phyloP scores from a whole-genome alignment of 129 eudicot species.

The Solidago caesia region DNA sequence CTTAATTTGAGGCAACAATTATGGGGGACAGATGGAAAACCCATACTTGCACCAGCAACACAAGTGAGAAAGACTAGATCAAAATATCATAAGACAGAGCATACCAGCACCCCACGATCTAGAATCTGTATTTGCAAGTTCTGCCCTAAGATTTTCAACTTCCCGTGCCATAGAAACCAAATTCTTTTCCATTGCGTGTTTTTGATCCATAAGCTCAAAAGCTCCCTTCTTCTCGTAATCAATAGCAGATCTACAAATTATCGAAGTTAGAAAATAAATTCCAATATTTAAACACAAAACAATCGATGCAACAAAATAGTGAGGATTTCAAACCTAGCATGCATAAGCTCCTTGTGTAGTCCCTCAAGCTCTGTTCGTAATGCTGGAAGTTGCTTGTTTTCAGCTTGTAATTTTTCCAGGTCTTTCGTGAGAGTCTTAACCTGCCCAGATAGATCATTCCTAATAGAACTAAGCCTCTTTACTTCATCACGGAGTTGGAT shows the following conservation, averaged over 20 bases:
- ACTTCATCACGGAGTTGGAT: slow-evolving; percentile 55
- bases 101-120: slow-evolving; percentile 71
- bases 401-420: slow-evolving; percentile 51
- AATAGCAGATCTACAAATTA: slow-evolving; percentile 49
- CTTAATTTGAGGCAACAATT: neutral
- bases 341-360: slow-evolving; percentile 70
- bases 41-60: too few species aligned
- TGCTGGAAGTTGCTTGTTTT: slow-evolving; percentile 67
- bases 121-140: slow-evolving; percentile 53
- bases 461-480: slow-evolving; percentile 52
- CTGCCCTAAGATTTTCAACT: slow-evolving; percentile 73
- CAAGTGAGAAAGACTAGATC: too few species aligned
- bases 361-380: slow-evolving; percentile 65
- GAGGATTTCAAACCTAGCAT: slow-evolving; percentile 57
- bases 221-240: slow-evolving; percentile 76
- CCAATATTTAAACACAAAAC: too few species aligned
- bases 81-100: neutral
- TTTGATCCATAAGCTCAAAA: slow-evolving; percentile 65
- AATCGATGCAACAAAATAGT: neutral
- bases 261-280: too few species aligned
- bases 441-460: slow-evolving; percentile 56
- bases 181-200: slow-evolving; percentile 65
- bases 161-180: slow-evolving; percentile 67
- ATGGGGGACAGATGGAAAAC: too few species aligned
- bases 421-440: slow-evolving; percentile 63